phyloP scores from a whole-genome alignment of 2,329 filamentous ascomycete species.

The Graphium sp. region DNA sequence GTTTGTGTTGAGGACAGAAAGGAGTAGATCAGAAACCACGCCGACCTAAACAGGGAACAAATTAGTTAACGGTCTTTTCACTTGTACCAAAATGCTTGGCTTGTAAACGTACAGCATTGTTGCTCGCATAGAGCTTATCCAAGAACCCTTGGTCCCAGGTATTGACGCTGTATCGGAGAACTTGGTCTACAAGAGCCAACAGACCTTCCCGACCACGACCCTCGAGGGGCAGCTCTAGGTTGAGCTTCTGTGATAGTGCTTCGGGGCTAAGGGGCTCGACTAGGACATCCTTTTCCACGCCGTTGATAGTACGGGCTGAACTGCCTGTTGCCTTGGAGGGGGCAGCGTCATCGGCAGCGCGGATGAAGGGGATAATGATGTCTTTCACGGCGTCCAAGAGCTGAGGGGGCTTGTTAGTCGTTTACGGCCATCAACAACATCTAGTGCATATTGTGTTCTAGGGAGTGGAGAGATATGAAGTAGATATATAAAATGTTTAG shows the following conservation, averaged over 20 bases:
- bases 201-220: constrained; percentile 57
- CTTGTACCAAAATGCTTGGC: background rate
- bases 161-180: constrained; percentile 81
- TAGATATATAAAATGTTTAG: no score
- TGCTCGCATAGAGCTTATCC: constrained; percentile 87
- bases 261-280: constrained; percentile 45
- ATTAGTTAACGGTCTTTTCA: constrained; percentile 4
- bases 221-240: constrained; percentile 38
- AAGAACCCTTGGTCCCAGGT: constrained; percentile 98
- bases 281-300: constrained; percentile 34
- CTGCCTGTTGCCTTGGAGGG: constrained; percentile 34
- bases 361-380: constrained; percentile 55
- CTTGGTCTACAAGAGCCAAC: constrained; percentile 48
- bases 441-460: no score
- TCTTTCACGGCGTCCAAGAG: constrained; percentile 50
- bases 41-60: constrained; percentile 43
- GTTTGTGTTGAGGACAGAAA: constrained; percentile 83
- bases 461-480: no score
- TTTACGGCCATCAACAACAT: no score
- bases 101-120: constrained; percentile 45
- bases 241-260: constrained; percentile 34
- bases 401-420: no score
- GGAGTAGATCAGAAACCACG: constrained; percentile 66
- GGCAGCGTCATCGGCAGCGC: constrained; percentile 47
- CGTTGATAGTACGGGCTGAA: constrained; percentile 19